These are phyloP conservation scores for Pichia cabralensis DNA, from an alignment of 805 yeast genomes.

Conservation along the genomic window DNA sequence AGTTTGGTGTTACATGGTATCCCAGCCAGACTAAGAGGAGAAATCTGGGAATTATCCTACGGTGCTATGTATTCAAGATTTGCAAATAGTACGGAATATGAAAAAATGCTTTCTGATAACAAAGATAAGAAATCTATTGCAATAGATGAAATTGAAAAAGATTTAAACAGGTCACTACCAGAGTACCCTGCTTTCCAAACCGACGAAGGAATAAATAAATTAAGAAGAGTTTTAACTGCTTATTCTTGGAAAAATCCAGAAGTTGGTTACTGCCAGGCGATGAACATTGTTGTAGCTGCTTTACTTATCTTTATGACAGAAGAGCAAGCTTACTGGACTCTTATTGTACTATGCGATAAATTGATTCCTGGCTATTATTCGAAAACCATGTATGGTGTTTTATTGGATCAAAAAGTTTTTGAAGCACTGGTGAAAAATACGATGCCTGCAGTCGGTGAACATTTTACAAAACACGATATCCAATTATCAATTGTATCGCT, in stretches of 20 bases:
- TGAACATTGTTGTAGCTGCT: slow-evolving; percentile 88
- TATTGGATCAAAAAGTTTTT: slow-evolving; percentile 87
- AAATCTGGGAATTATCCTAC: slow-evolving; percentile 85
- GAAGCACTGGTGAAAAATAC: slow-evolving; percentile 83
- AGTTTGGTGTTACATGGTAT: slow-evolving; percentile 82
- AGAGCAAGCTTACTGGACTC: slow-evolving; percentile 95
- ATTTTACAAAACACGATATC: slow-evolving; percentile 68
- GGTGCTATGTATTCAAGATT: slow-evolving; percentile 76
- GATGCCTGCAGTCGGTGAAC: slow-evolving; percentile 83
- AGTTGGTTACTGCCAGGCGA: slow-evolving; percentile 97
- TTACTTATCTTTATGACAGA: slow-evolving; percentile 79
- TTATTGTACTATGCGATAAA: slow-evolving; percentile 69
- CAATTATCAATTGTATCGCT: slow-evolving; percentile 87
- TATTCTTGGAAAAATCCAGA: slow-evolving; percentile 97
- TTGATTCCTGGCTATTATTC: slow-evolving; percentile 94
- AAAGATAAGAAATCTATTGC: slow-evolving; percentile 65
- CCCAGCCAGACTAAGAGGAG: slow-evolving; percentile 93
- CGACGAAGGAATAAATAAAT: slow-evolving; percentile 72
- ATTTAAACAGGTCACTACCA: slow-evolving; percentile 86
- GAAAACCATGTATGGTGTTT: slow-evolving; percentile 93
- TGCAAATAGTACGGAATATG: slow-evolving; percentile 51
- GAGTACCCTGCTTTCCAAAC: slow-evolving; percentile 92
- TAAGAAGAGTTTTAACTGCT: slow-evolving; percentile 83
- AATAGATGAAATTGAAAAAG: slow-evolving; percentile 94
- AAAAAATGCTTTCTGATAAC: slow-evolving; percentile 46